Base-by-base conservation (phyloP, 1,284 basidiomycete genomes). In the Megacollybia platyphylla region DNA sequence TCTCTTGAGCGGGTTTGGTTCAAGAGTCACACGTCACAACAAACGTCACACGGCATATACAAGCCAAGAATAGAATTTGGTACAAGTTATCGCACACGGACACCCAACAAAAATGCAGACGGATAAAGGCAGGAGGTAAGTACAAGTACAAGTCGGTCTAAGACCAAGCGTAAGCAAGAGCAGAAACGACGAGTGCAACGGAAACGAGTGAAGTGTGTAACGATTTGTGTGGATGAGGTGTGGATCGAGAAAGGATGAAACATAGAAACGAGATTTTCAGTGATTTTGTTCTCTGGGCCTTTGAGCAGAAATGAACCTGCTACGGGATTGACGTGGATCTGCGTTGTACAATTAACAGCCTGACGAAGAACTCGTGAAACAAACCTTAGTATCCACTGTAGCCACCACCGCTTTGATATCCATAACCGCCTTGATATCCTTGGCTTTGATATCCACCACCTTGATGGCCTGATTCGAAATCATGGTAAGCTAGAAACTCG, bases 121-220 rank as follows among this genome's bases (percentile, higher is more conserved):
- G 15, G 15, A 15, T 15, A 15, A 15, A 15, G 15, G 42, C 35
- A 29, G 43, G 31, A 17, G 31, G 11, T n/a, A 20, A 5, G 54
- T 64, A 65, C 53, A 60, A 63, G 60, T 66, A 68, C 65, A 67
- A 54, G 63, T 58, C 63, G 60, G 54, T 57, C 60, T 57, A 24
- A 24, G 20, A 24, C 1, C 20, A 24, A 5, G 20, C 20, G 20
- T 24, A 24, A 5, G 20, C 20, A 24, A 15, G 15, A 15, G 15
- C 60, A 54, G 57, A 61, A 56, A 58, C 57, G 60, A 65, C 59
- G 49, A 55, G 59, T 59, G 59, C 57, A 36, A 57, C 55, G 55
- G 48, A 53, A 57, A 58, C 24, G 44, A 44, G 31, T 36, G 40
- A 42, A 35, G 34, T 37, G 40, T 48, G 47, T 52, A 61, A 59